Evolutionary conservation across 495 filamentous ascomycete genomes (phyloP).

Genomic region (Podospora pseudopauciseta): DNA sequence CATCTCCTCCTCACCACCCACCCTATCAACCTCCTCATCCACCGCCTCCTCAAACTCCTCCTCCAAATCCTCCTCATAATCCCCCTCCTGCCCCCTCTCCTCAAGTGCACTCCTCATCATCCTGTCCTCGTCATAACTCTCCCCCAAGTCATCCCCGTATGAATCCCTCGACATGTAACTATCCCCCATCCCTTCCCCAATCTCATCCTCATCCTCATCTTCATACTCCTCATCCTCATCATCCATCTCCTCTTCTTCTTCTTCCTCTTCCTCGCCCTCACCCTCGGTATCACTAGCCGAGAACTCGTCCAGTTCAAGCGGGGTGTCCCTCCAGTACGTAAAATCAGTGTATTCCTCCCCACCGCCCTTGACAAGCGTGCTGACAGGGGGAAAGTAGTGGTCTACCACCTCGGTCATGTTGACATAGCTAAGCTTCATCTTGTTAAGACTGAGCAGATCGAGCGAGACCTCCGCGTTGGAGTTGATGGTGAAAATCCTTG

Average conservation of each 20-base stretch:
- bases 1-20: constrained; percentile 19
- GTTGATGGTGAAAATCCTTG: constrained; percentile 98
- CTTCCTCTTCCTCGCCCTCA: constrained; percentile 47
- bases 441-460: constrained; percentile 85
- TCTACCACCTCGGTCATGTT: constrained; percentile 94
- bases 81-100: constrained; percentile 34
- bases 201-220: constrained; percentile 37
- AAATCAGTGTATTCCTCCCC: constrained; percentile 89
- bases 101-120: constrained; percentile 28
- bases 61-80: constrained; percentile 38
- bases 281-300: constrained; percentile 70
- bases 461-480: constrained; percentile 95
- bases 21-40: constrained; percentile 11
- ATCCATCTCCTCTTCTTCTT: constrained; percentile 41
- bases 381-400: constrained; percentile 90
- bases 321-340: constrained; percentile 77
- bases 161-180: constrained; percentile 59
- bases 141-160: constrained; percentile 43
- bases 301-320: constrained; percentile 72
- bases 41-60: constrained; percentile 35
- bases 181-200: constrained; percentile 47
- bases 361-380: constrained; percentile 68
- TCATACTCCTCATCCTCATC: constrained; percentile 42
- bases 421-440: constrained; percentile 94
- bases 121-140: constrained; percentile 38